phyloP scores from a whole-genome alignment of 805 yeast species.

The Ogataea philodendri region DNA sequence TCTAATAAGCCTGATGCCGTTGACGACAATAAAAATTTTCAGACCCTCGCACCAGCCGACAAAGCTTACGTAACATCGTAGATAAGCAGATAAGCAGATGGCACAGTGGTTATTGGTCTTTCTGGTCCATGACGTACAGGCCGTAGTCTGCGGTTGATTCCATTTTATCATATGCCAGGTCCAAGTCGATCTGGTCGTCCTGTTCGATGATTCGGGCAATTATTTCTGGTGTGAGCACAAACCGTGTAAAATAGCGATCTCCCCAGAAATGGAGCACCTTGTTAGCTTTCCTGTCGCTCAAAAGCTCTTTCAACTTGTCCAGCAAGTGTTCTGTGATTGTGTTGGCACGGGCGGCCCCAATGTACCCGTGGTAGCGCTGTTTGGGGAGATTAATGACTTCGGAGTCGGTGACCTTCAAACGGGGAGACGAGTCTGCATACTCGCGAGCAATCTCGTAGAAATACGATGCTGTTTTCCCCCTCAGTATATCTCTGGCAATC shows the following conservation, averaged over 20 bases:
- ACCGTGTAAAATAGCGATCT: conserved; percentile 49
- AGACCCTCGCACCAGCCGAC: conserved; percentile 7
- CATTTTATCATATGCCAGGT: conserved; percentile 47
- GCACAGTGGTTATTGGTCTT: conserved; percentile 6
- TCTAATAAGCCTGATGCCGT: conserved; percentile 4
- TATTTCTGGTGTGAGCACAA: conserved; percentile 64
- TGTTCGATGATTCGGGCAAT: conserved; percentile 49
- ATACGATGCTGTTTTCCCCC: conserved; percentile 44
- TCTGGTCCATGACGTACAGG: conserved; percentile 33
- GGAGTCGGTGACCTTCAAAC: conserved; percentile 43
- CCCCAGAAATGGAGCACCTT: conserved; percentile 62
- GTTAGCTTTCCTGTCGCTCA: conserved; percentile 36
- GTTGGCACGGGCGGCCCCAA: conserved; percentile 58
- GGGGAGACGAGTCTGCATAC: conserved; percentile 38
- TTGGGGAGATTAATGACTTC: conserved; percentile 49
- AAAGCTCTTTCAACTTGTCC: conserved; percentile 30
- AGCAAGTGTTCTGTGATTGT: conserved; percentile 45
- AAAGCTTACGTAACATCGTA: conserved; percentile 1
- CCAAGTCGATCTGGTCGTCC: conserved; percentile 40
- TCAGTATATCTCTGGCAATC: conserved; percentile 24
- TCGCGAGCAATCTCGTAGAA: conserved; percentile 51
- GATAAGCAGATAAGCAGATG: no score
- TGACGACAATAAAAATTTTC: conserved; percentile 12
- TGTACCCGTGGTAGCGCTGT: conserved; percentile 55
- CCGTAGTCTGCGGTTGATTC: conserved; percentile 42